These are phyloP conservation scores for Kodamaea arcana DNA, from an alignment of 1,139 yeast genomes.

Conservation along the genomic window DNA sequence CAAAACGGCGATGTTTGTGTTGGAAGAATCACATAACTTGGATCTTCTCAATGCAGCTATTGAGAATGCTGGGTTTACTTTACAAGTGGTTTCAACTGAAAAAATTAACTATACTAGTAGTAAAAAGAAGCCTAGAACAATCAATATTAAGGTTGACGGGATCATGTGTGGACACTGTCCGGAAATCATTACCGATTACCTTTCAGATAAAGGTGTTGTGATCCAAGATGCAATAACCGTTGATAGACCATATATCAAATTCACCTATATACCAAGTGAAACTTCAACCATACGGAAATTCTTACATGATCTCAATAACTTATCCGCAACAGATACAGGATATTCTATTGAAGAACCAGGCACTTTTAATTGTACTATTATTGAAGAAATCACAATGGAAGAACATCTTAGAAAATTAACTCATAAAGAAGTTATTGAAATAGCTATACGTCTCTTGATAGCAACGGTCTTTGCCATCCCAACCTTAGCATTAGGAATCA, in stretches of 20 bases:
- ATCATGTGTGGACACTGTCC: slow-evolving; percentile 76
- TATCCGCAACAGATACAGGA: slow-evolving; percentile 23
- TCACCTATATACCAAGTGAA: slow-evolving; percentile 60
- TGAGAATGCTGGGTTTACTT: slow-evolving; percentile 68
- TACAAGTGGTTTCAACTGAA: slow-evolving; percentile 38
- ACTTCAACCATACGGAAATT: slow-evolving; percentile 54
- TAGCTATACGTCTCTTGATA: slow-evolving; percentile 45
- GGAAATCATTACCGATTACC: slow-evolving; percentile 44
- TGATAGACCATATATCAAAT: slow-evolving; percentile 52
- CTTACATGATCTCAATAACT: slow-evolving; percentile 43
- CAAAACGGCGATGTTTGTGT: slow-evolving; percentile 57
- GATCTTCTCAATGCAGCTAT: slow-evolving; percentile 43
- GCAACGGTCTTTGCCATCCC: slow-evolving; percentile 60
- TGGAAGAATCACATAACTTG: slow-evolving; percentile 37
- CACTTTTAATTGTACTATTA: slow-evolving; percentile 48
- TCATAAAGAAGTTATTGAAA: slow-evolving; percentile 42
- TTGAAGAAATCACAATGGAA: slow-evolving; percentile 56
- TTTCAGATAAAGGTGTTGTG: slow-evolving; percentile 52
- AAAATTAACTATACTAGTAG: slow-evolving; percentile 44
- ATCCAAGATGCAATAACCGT: slow-evolving; percentile 55
- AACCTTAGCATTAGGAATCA: slow-evolving; percentile 64
- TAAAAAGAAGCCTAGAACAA: slow-evolving; percentile 47
- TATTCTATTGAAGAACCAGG: slow-evolving; percentile 26
- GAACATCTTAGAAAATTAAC: slow-evolving; percentile 57
- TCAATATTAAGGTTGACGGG: slow-evolving; percentile 57